Evolutionary conservation across 2,329 filamentous ascomycete species (phyloP), one percentile per base, ranked within the genome.

Genomic region (Scedosporium dehoogii): DNA sequence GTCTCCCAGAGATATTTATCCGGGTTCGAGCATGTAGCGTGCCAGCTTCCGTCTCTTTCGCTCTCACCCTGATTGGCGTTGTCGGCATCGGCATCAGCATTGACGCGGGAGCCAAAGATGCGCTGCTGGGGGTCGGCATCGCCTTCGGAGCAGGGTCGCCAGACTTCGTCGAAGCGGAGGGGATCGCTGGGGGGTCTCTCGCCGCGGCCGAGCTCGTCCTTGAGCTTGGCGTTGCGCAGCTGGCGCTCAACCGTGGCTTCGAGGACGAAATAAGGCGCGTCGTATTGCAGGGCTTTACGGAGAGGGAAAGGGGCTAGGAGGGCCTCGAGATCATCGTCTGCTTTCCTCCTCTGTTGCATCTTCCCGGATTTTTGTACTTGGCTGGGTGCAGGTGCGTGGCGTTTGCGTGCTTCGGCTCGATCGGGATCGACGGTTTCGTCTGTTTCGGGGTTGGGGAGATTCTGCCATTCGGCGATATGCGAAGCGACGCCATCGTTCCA

Each of bases 1-100:
- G 81, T 80, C 69, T 78, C 80, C 68, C 83, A 85, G 2, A 85
- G 71, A 64, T 81, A 79, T 12, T 78, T 72, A 14, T 78, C 70
- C 1, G 78, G 78, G 3, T 27, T 18, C 4, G 59, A 16, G 59
- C 59, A 61, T 9, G 46, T 21, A 9, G n/a, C 23, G 27, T 33
- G 12, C 58, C 44, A 51, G 23, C 33, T 38, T 14, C 33, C 33
- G 10, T 38, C 33, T 3, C 33, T 38, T 10, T 38, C 33, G 33
- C 33, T 38, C 33, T 38, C 33, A 3, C 33, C 33, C 10, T 38
- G 33, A 12, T 46, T 46, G 42, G 16, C 44, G 7, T 33, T 33
- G 29, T 33, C 9, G 29, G 29, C 29, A 9, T 9, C 29, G 29
- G 29, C 29, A 3, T 33, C 7, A 7, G 29, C 2, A 29, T n/a